phyloP scores from a whole-genome alignment of 2,329 filamentous ascomycete genomes.

The Botrytis cinerea region DNA sequence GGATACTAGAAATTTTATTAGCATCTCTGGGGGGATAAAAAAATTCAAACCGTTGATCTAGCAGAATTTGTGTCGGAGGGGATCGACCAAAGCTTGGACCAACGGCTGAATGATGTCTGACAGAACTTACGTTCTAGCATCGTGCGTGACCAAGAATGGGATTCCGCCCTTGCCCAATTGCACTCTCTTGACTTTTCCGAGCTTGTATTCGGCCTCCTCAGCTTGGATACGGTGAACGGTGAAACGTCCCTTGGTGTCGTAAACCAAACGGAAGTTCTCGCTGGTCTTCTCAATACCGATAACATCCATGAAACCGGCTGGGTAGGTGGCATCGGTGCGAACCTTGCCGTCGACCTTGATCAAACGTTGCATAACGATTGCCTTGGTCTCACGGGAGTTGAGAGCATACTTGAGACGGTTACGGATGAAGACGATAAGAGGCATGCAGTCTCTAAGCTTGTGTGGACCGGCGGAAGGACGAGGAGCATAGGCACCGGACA shows the following conservation, averaged over 20 bases:
- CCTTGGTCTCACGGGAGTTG: conserved; percentile 95
- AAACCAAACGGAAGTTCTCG: conserved; percentile 99
- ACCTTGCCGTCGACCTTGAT: conserved; percentile 99
- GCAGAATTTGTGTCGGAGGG: conserved; percentile 37
- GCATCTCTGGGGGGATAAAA: conserved; percentile 37
- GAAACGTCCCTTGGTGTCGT: conserved; percentile 99
- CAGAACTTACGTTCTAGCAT: conserved; percentile 99
- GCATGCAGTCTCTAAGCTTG: conserved; percentile 99
- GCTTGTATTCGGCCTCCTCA: conserved; percentile 99
- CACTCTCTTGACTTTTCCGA: conserved; percentile 99
- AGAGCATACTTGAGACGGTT: conserved; percentile 98
- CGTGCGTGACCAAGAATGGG: conserved; percentile 99
- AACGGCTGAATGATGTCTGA: conserved; percentile 99
- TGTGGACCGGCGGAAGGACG: conserved; percentile 83
- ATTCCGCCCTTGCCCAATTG: conserved; percentile 99
- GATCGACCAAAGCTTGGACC: conserved; percentile 95
- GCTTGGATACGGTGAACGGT: conserved; percentile 98
- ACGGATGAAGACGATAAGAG: conserved; percentile 97
- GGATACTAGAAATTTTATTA: conserved; percentile 69
- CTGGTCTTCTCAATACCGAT: conserved; percentile 99
- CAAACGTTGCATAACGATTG: conserved; percentile 99
- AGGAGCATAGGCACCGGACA: conserved; percentile 85
- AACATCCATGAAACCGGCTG: conserved; percentile 98
- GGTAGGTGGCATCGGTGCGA: conserved; percentile 97
- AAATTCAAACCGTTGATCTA: conserved; percentile 43